Base-by-base conservation (phyloP, 176 grass and related monocot genomes). In the Cenchrus purpureus region DNA sequence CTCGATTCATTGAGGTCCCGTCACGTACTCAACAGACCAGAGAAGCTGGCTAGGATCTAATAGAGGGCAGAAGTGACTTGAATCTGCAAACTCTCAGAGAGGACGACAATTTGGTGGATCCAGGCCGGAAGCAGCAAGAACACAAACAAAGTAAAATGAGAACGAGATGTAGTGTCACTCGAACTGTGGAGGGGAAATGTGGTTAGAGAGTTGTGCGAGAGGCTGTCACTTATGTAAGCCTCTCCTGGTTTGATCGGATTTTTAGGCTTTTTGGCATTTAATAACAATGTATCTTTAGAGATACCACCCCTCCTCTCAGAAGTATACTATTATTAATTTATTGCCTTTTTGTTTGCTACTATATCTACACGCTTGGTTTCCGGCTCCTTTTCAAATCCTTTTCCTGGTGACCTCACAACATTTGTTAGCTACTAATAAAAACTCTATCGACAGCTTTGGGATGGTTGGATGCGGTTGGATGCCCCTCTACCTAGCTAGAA, bases 1-100 rank as follows among this genome's bases (percentile, higher is more conserved):
- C 52, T 45, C 73, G 49, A 84, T 81, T 72, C 79, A 88, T 88
- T 16, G 70, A 74, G 59, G 14, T 78, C 58, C 58, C 20, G 37
- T 28, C 68, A 71, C 72, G 60, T 0, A 75, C 37, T 7, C 13
- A 17, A 4, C 37, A 40, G 37, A 40, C 37, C 37, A 40, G 37
- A 40, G 37, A 40, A 40, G 37, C 37, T 40, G 37, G 37, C 37
- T 4, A 40, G 37, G 37, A 40, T 40, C 37, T 40, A 40, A 40
- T 4, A 3, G 4, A 40, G 0, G 37, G 37, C 37, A 40, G 3
- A 32, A 17, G 29, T 16, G 29, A 48, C 19, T 3, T 10, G 13
- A 7, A 32, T 75, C 7, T 34, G 28, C 65, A 69, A 51, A 42
- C 15, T 0, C 7, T 58, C 29, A 6, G 29, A 31, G 31, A 56